Percentiles rank a stretch among this genome's conserved stretches.
Conservation (phyloP, 805 yeast genomes). For the Blastobotrys muscicola region DNA sequence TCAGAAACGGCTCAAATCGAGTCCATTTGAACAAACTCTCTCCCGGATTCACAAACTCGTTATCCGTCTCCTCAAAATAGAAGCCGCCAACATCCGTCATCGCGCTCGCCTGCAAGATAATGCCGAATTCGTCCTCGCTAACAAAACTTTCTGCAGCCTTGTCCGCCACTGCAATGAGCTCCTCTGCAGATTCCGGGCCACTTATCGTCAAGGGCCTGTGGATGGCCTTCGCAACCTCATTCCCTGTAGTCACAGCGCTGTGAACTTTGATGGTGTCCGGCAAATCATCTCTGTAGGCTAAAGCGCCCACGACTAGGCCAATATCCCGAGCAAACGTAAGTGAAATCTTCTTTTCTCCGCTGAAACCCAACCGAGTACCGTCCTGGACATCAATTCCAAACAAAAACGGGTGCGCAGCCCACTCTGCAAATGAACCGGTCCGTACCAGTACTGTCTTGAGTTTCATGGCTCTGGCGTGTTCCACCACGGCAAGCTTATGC, state of each 20-base stretch:
- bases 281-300: conserved; percentile 16
- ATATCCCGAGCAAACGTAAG: conserved; percentile 18
- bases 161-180: conserved; percentile 5
- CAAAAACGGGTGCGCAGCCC: conserved; percentile 4
- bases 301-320: conserved; percentile 19
- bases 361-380: conserved; percentile 7
- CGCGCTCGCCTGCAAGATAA: neutral
- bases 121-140: too few species aligned
- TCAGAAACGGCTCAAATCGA: too few species aligned
- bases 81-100: conserved; percentile 1
- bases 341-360: conserved; percentile 8
- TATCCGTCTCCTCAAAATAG: conserved; percentile 7
- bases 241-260: conserved; percentile 12
- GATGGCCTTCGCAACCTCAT: conserved; percentile 11
- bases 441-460: conserved; percentile 18
- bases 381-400: neutral
- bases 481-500: neutral
- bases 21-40: too few species aligned
- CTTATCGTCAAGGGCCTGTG: conserved; percentile 13
- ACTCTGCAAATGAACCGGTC: conserved; percentile 17
- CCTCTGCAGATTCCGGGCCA: conserved; percentile 7
- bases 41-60: conserved; percentile 22
- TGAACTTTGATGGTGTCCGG: conserved; percentile 16
- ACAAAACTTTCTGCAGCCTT: too few species aligned
- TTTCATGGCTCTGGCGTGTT: conserved; percentile 15